Conservation (phyloP, 257 asterid species). For the Solanum tacnaense region DNA sequence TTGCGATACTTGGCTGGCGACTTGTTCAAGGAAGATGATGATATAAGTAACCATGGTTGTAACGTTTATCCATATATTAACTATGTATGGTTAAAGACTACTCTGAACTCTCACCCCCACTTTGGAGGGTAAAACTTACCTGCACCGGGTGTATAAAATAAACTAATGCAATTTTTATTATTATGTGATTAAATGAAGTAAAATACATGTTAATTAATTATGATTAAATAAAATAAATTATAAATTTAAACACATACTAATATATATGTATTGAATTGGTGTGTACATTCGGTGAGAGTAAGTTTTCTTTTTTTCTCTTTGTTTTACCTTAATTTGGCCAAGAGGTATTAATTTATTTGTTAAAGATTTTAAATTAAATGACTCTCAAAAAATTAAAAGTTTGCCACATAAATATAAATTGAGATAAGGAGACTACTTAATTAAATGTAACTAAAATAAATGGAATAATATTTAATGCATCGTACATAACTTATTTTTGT, state of each 20-base stretch:
- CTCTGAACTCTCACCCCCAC: background rate
- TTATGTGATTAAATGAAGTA: no score
- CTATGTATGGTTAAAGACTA: background rate
- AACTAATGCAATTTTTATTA: no score
- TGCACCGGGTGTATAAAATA: no score
- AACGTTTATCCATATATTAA: background rate
- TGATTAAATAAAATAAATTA: no score
- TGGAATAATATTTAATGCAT: background rate
- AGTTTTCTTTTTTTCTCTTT: no score
- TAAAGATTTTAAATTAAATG: no score
- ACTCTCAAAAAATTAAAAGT: background rate
- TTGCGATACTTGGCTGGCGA: background rate
- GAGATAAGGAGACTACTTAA: background rate
- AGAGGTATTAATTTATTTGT: background rate
- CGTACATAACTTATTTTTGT: background rate
- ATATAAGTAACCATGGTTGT: constrained; percentile 6
- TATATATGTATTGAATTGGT: no score
- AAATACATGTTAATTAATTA: no score
- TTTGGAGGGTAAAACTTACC: background rate
- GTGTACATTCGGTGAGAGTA: accelerated
- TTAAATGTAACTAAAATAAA: background rate
- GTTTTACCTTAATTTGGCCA: background rate
- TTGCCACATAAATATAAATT: background rate
- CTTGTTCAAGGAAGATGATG: background rate
- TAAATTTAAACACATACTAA: no score